These are phyloP conservation scores for Penicillium bialowiezense DNA, from an alignment of 495 filamentous ascomycete genomes.

Conservation along the genomic window DNA sequence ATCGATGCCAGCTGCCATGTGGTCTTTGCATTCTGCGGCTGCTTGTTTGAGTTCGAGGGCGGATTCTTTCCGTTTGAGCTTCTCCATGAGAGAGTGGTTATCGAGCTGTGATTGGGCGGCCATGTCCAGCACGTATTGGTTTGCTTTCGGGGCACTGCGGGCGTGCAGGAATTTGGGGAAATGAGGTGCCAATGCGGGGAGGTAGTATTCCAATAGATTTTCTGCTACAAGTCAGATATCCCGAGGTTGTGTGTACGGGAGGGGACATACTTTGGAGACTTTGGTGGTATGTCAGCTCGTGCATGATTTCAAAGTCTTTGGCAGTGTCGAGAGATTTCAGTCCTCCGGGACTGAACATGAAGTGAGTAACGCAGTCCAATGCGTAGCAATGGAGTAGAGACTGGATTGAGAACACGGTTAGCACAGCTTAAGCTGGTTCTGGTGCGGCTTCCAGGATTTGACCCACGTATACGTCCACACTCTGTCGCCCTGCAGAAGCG, in stretches of 20 bases:
- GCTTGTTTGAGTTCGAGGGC: constrained; percentile 23
- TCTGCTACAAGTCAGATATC: constrained; percentile 35
- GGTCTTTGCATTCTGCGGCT: constrained; percentile 48
- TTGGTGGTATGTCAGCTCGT: constrained; percentile 62
- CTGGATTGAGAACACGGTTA: constrained; percentile 10
- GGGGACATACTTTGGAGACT: constrained; percentile 54
- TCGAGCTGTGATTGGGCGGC: constrained; percentile 20
- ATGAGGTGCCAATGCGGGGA: constrained; percentile 22
- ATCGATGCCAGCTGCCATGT: constrained; percentile 61
- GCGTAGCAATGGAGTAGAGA: constrained; percentile 57
- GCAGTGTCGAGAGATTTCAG: constrained; percentile 50
- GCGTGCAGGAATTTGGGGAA: constrained; percentile 26
- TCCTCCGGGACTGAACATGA: constrained; percentile 61
- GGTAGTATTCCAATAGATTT: constrained; percentile 30
- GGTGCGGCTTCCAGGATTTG: no score
- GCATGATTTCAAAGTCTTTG: constrained; percentile 59
- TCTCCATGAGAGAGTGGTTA: constrained; percentile 30
- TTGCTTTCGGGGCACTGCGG: constrained; percentile 28
- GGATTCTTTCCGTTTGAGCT: constrained; percentile 31
- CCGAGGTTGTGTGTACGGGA: constrained; percentile 4
- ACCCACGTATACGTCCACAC: constrained; percentile 58
- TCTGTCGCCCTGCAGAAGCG: constrained; percentile 29
- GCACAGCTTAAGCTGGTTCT: not conserved
- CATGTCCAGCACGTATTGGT: constrained; percentile 29
- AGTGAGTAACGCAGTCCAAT: constrained; percentile 63